Base-by-base conservation (phyloP, 352 stramenopile species). In the Phytophthora chlamydospora region DNA sequence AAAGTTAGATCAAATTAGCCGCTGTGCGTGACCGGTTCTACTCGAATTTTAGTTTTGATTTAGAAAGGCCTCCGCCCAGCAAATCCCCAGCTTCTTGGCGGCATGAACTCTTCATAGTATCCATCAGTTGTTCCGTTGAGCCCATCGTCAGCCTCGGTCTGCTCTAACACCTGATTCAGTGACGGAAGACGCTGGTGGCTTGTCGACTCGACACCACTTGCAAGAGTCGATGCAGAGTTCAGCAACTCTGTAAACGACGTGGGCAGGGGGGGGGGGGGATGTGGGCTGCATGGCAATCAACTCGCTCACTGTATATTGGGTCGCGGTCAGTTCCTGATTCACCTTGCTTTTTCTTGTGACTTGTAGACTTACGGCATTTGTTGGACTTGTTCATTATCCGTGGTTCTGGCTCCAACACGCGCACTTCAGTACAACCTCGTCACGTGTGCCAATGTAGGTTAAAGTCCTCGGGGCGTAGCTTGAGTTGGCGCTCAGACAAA, bases 401-500 rank as follows among this genome's bases (percentile, higher is more conserved):
- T 4, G 38, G 36, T 4, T 27, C 38, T 13, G 29, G 36, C 11
- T 58, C 29, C 8, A 58, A 21, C 0, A 48, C 11, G 14, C n/a
- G 16, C 7, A 17, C 40, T 24, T 58, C 38, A 3, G 27, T 42
- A 24, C 27, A 16, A 14, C 39, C 50, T n/a, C 29, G 39, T 6
- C 50, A 9, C 8, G 39, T 58, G 29, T 34, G 10, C 16, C 55
- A 56, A 31, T 63, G 55, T 12, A 12, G 1, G 50, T 56, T 27
- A 17, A 49, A 63, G 13, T 57, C 8, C 13, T 56, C 2, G 1
- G 41, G 13, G 4, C 27, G 4, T 7, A 63, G 39, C 24, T 48
- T 35, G 3, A 36, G 14, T 9, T 49, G 36, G 1, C 55, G 27
- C 7, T 52, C 29, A 6, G 55, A 63, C 12, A 31, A 34, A 6